Base-by-base conservation (phyloP, 306 rosid genomes). In the Astragalus glycyphyllos region DNA sequence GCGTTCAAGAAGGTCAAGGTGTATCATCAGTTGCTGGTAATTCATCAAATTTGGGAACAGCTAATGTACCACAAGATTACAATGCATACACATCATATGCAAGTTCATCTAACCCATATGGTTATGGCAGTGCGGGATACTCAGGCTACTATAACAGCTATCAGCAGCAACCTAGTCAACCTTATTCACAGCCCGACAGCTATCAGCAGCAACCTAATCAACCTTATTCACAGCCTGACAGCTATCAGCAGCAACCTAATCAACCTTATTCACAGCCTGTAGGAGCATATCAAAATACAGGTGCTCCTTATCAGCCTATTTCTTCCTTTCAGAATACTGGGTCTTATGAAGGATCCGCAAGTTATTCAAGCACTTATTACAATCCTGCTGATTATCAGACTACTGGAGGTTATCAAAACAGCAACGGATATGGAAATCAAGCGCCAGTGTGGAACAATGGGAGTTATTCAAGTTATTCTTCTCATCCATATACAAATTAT, bases 381-480 rank as follows among this genome's bases (percentile, higher is more conserved):
- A 95, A 91, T 95, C 91, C 99, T 91, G 99, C 89, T 95, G 99
- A 95, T 95, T 91, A 91, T 89, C 99, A 95, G 99, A 95, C 92
- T 84, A 80, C 97, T 74, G 96, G 96, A 81, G 93, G 88, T 76
- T 95, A 91, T 74, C 83, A 85, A 78, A 87, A 85, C 84, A 84
- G 86, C 88, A 54, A 83, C 79, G 68, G 89, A 72, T 95, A 91
- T 76, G 83, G 81, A 83, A 89, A 87, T 77, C 96, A 86, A 81
- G 81, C 90, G 11, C 71, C 87, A 2, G 10, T 75, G 75, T 90
- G 98, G 98, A 94, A 76, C 82, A 92, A 82, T 73, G 91, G 88
- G 70, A 87, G 67, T 80, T 88, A 90, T 74, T 69, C 96, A 75
- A 92, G 86, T 81, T 91, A 89, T 53, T 68, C 79, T 26, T 67